Evolutionary conservation across 108 stramenopile genomes (phyloP), one percentile per base, ranked within the genome.

Genomic region (Skeletonema potamos): DNA sequence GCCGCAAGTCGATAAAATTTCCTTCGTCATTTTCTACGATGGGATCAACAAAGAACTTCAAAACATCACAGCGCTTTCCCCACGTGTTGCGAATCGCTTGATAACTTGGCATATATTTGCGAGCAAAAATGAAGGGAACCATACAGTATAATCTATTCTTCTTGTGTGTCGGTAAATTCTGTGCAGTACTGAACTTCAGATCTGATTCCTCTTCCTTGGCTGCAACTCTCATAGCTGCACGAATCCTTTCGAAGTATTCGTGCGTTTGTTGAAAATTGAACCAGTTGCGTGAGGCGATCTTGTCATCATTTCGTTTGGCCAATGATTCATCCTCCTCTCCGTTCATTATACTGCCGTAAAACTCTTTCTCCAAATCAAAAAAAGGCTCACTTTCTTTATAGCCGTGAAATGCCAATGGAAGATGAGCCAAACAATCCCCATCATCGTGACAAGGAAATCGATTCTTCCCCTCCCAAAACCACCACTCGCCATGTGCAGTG

Each of bases 81-180:
- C 75, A 76, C 0, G 68, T 76, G 22, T 27, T 57, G 30, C 54
- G 75, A 43, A 76, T 76, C 39, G 68, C 75, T 18, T 69, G 28
- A 29, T 76, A 76, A 37, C 32, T 20, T 41, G 75, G 68, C 8
- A 64, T 32, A 34, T 44, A 69, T 48, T 54, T 27, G 4, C 61
- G 67, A 5, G 75, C 48, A 68, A 60, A 76, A 7, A 76, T 69
- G 39, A 76, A 76, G 17, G 77, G 77, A 28, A 78, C 77, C 77
- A 78, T 78, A 39, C 77, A 78, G 32, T 78, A 78, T 2, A 78
- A 64, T 36, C 77, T 27, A 46, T 69, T 63, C 27, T 43, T 58
- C 3, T 4, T 3, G 32, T 48, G 20, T 30, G 22, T 62, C 62
- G 39, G 10, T 22, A 22, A 9, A 18, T 51, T 10, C 22, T 22